Base-by-base conservation (phyloP, 352 stramenopile genomes). In the Phytophthora citricola region DNA sequence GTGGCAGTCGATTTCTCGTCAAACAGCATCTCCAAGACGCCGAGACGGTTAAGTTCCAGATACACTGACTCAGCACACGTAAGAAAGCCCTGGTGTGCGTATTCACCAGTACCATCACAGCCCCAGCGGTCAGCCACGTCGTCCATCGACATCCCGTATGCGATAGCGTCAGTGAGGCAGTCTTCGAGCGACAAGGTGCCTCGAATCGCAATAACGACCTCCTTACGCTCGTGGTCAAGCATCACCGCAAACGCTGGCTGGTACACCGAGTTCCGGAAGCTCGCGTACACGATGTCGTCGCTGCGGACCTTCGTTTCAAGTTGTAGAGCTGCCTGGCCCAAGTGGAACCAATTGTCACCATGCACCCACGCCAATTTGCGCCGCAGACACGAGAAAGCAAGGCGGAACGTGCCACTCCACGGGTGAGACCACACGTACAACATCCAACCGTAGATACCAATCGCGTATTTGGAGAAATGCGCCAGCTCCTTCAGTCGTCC, bases 361-460 rank as follows among this genome's bases (percentile, higher is more conserved):
- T 95, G 89, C 24, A 96, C 91, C 63, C 90, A 92, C 17, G 27
- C 39, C 20, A 74, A 51, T 8, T 71, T 70, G 20, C 81, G 83
- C 58, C 89, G 92, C 44, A 91, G 62, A 59, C 86, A 94, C 47
- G 84, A 85, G 39, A 96, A 90, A 5, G 87, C 83, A 4, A 96
- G 65, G 11, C 82, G 69, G 34, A 92, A 86, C 2, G 83, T 91
- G 29, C 83, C 84, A n/a, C 58, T 92, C 87, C 89, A 96, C 7
- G 89, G 89, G 46, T 94, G 85, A n/a, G 86, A 94, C 89, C 89
- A 96, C 26, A 96, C 83, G 63, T 91, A 96, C 41, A 96, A 71
- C 87, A 96, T 96, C 89, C 89, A 96, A 9, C 89, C 89, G 66
- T 95, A 96, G 52, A 96, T 96, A 10, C 89, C 86, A 27, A 95